Base-by-base conservation (phyloP, 2,329 filamentous ascomycete genomes). In the Hawksworthiomyces lignivorus region DNA sequence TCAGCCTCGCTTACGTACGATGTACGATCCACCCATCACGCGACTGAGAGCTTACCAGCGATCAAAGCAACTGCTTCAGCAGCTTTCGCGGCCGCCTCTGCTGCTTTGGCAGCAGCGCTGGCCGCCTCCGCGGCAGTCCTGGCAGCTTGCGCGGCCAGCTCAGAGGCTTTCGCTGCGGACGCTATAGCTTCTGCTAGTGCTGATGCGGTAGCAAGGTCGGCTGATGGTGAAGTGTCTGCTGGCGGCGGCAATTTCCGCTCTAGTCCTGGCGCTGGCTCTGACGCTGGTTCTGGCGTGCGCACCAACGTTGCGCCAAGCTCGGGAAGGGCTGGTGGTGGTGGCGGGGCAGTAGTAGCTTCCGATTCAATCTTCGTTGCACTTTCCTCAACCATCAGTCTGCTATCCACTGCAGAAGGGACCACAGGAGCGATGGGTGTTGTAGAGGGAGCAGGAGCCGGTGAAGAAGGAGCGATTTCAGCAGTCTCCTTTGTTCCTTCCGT, bases 51-150 rank as follows among this genome's bases (percentile, higher is more conserved):
- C n/a, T n/a, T n/a, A n/a, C n/a, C 19, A 18, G 38, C 38, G 14
- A 26, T 27, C n/a, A 30, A 7, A 5, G 49, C 36, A 28, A 53
- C 48, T 19, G 54, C 51, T 36, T 55, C 53, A 19, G 50, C 44
- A 18, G 54, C 56, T 49, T 62, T 65, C 28, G 64, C 63, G 36
- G 66, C 65, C 45, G 64, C 67, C 51, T 65, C 55, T 33, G 68
- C 65, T 50, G 41, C 41, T 24, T 17, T 15, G 1, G 36, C 36
- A 14, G 42, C 41, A 5, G 34, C 28, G 12, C 9, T 15, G 4
- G 28, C 34, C n/a, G 41, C 36, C 21, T 24, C 18, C n/a, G 27
- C 24, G 8, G 41, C 41, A n/a, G 19, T 14, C 17, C 19, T 20
- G 19, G 35, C 35, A 15, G 41, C 41, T 26, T 24, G n/a, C n/a